Evolutionary conservation across 1,139 yeast species (phyloP).

Genomic region (Sugiyamaella xylanicola): DNA sequence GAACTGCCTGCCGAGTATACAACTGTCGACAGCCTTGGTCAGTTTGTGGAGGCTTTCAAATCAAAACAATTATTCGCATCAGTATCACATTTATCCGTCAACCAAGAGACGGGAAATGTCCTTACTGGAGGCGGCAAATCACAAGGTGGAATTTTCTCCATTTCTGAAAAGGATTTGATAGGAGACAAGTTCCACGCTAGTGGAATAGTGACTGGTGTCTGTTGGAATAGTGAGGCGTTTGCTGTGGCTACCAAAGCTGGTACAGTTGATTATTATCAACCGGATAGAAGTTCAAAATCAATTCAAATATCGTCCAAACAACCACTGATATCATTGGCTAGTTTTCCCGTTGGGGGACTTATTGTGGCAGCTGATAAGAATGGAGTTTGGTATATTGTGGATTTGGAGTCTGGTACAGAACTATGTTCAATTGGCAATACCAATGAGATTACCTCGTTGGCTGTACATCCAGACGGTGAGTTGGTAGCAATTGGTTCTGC

Average conservation of each 20-base stretch:
- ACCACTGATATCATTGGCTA: slow-evolving; percentile 38
- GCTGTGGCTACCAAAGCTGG: slow-evolving; percentile 34
- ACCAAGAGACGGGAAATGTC: slow-evolving; percentile 21
- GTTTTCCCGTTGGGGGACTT: slow-evolving; percentile 45
- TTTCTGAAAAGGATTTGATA: slow-evolving; percentile 19
- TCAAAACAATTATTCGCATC: slow-evolving; percentile 35
- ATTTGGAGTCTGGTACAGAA: slow-evolving; percentile 27
- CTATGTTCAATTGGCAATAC: slow-evolving; percentile 20
- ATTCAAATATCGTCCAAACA: slow-evolving; percentile 9
- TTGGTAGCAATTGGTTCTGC: slow-evolving; percentile 54
- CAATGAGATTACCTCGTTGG: slow-evolving; percentile 34
- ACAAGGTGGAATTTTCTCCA: slow-evolving; percentile 31
- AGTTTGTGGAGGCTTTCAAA: slow-evolving; percentile 21
- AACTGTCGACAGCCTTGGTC: slow-evolving; percentile 22
- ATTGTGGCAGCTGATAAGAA: slow-evolving; percentile 42
- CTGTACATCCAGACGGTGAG: slow-evolving; percentile 68
- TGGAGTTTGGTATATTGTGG: slow-evolving; percentile 44
- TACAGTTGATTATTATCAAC: slow-evolving; percentile 25
- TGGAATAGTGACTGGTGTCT: slow-evolving; percentile 34
- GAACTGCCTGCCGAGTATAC: slow-evolving; percentile 26
- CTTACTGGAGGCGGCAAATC: slow-evolving; percentile 38
- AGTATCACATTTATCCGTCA: slow-evolving; percentile 27
- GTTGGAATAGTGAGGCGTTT: slow-evolving; percentile 31
- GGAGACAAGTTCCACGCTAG: slow-evolving; percentile 25
- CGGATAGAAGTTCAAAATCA: slow-evolving; percentile 3